phyloP scores from a whole-genome alignment of 306 rosid genomes.

The Arachis hypogaea region DNA sequence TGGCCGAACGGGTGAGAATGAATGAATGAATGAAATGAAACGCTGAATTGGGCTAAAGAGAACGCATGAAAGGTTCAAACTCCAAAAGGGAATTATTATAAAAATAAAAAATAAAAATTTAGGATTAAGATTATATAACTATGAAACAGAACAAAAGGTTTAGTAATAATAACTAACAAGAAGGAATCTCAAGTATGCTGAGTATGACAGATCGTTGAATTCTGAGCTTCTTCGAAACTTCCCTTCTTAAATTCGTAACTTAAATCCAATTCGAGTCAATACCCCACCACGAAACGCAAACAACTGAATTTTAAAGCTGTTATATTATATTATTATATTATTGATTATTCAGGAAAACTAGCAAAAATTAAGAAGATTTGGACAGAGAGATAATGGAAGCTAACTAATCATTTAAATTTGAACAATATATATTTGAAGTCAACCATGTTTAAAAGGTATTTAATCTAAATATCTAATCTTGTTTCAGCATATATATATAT shows the following conservation, averaged over 20 bases:
- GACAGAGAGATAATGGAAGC: too few relatives aligned
- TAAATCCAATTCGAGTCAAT: neutral
- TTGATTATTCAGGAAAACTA: too few relatives aligned
- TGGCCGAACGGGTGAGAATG: neutral
- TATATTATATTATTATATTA: too few relatives aligned
- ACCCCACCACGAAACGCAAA: neutral
- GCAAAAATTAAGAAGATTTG: too few relatives aligned
- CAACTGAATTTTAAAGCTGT: neutral
- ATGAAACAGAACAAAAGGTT: neutral
- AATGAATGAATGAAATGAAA: neutral
- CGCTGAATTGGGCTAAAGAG: conserved; percentile 19
- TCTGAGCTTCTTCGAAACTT: conserved; percentile 35
- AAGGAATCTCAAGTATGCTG: neutral
- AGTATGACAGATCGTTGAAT: neutral
- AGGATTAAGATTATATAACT: neutral
- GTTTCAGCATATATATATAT: too few relatives aligned
- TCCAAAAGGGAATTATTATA: neutral
- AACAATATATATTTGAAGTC: too few relatives aligned
- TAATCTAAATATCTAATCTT: too few relatives aligned
- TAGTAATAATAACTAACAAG: neutral
- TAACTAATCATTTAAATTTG: too few relatives aligned
- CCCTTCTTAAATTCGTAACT: neutral
- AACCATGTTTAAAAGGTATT: too few relatives aligned
- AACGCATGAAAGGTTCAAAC: neutral
- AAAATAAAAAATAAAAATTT: too few relatives aligned